Evolutionary conservation across 176 grass and related monocot genomes (phyloP), one percentile per base, ranked within the genome.

Genomic region (Hsuehochloa calcarea): DNA sequence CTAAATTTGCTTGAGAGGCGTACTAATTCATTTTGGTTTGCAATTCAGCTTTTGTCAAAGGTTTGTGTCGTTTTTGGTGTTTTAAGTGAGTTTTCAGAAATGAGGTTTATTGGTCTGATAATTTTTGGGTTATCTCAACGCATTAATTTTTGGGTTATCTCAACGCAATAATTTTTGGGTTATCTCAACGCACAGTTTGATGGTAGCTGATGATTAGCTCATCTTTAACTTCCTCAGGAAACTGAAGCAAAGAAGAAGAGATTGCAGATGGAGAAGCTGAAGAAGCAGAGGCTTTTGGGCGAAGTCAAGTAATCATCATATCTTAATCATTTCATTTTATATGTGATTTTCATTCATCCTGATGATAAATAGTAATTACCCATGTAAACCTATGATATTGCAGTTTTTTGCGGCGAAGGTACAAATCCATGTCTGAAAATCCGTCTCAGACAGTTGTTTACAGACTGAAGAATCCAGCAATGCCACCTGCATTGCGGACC

Each of bases 281-380:
- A 47, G 70, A 90, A 88, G 68, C 75, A 84, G 62, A 90, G 35
- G 71, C 85, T 90, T 81, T 80, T 84, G 75, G 88, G 82, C 51
- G 90, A 95, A 95, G 82, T 95, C 82, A 95, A 88, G 93, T 95
- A 74, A 85, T 68, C 15, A 35, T 39, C 56, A 29, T 25, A 83
- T 40, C 84, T 6, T 45, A 31, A 58, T 4, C 43, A 49, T 50
- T 47, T 70, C 22, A 19, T 45, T 9, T 17, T 26, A 17, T 17
- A 40, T 38, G 37, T 74, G 23, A 67, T 19, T 6, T 46, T 1
- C 15, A 16, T 51, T 43, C 11, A 63, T 76, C 22, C 8, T 1
- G 5, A 17, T 74, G 59, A 22, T 45, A 46, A 37, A 17, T 51
- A 82, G 14, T 20, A 31, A 65, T 11, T 38, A 4, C 4, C 39